Conservation (phyloP, 257 asterid species). For the Apocynum venetum region DNA sequence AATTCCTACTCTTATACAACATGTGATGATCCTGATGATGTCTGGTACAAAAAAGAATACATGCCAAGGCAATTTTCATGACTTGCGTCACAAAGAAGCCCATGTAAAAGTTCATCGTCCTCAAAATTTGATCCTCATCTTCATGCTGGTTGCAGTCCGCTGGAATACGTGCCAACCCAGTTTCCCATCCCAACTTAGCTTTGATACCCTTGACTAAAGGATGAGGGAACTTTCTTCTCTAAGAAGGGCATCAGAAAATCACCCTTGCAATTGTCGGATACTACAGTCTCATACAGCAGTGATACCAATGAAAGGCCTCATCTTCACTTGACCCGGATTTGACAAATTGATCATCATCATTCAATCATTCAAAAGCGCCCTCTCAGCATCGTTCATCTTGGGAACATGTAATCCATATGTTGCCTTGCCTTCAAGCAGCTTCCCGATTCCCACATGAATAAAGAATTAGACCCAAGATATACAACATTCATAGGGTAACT, state of each 20-base stretch:
- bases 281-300: background rate
- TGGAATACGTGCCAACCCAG: background rate
- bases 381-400: background rate
- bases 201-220: background rate
- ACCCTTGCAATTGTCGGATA: background rate
- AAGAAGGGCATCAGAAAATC: background rate
- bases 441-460: background rate
- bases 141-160: background rate
- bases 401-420: background rate
- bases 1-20: conserved; percentile 2
- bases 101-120: background rate
- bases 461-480: background rate
- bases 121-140: background rate
- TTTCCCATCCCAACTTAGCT: background rate
- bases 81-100: conserved; percentile 14
- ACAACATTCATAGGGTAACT: no score
- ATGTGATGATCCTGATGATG: background rate
- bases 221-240: background rate
- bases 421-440: background rate
- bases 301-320: background rate
- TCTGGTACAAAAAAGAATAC: conserved; percentile 3
- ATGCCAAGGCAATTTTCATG: background rate
- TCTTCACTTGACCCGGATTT: background rate
- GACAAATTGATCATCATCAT: background rate
- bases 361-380: background rate